Evolutionary conservation across 768 basidiomycete species (phyloP).

Genomic region (Scleroderma citrinum): DNA sequence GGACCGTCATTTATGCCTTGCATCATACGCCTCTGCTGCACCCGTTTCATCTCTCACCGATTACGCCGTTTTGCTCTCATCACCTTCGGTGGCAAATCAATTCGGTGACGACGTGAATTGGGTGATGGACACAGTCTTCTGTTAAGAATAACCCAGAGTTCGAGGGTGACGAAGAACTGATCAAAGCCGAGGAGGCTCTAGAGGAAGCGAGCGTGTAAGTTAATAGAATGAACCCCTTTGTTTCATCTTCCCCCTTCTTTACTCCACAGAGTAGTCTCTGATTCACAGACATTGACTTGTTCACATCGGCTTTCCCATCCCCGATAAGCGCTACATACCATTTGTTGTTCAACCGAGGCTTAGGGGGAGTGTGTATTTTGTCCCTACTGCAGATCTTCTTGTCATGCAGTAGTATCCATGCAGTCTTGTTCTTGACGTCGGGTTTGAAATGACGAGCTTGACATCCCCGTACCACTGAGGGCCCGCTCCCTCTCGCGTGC

Average conservation of each 20-base stretch:
- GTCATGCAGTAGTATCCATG: not conserved
- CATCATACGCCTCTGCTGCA: not conserved
- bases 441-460: slow-evolving; percentile 7
- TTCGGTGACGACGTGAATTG: not conserved
- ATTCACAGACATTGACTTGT: slow-evolving; percentile 7
- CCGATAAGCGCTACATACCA: slow-evolving; percentile 15
- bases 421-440: slow-evolving; percentile 13
- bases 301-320: slow-evolving; percentile 19
- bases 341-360: slow-evolving; percentile 12
- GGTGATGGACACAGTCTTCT: slow-evolving; percentile 18
- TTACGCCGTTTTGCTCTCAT: slow-evolving; percentile 8
- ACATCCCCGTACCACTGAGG: slow-evolving; percentile 1
- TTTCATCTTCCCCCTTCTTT: slow-evolving; percentile 11
- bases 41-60: slow-evolving; percentile 4
- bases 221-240: slow-evolving; percentile 2
- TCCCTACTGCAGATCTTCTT: not conserved
- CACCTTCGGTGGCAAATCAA: not conserved
- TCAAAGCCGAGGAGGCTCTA: slow-evolving; percentile 55
- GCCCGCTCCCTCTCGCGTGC: slow-evolving; percentile 26
- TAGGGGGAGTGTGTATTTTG: not conserved
- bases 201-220: slow-evolving; percentile 44
- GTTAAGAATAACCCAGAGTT: slow-evolving; percentile 25
- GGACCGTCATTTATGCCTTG: slow-evolving; percentile 7
- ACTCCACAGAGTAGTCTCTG: slow-evolving; percentile 12
- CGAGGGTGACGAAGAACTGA: slow-evolving; percentile 34